Percentiles rank a stretch among this genome's conserved stretches.
Conservation (phyloP, 176 grass and related monocot species). For the Secale cereale region DNA sequence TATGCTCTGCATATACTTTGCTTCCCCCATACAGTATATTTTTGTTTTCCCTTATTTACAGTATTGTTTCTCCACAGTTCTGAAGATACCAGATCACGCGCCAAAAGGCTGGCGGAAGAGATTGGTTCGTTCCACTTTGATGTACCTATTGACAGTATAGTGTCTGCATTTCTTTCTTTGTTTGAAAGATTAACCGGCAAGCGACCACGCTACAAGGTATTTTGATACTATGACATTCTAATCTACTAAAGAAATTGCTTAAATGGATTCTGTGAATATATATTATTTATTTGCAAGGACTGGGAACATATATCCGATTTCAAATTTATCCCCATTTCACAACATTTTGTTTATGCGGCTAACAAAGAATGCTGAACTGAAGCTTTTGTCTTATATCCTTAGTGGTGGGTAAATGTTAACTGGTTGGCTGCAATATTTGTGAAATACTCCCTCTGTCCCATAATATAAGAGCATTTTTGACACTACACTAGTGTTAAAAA, state of each 20-base stretch:
- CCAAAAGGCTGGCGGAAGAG: constrained; percentile 74
- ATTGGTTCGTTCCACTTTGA: constrained; percentile 87
- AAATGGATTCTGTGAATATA: background rate
- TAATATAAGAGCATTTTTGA: no score
- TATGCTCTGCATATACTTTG: constrained; percentile 1
- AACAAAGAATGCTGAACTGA: background rate
- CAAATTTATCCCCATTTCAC: constrained; percentile 6
- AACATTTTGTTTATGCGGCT: background rate
- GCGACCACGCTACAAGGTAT: constrained; percentile 76
- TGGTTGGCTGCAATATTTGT: background rate
- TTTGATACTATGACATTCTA: background rate
- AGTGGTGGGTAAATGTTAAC: background rate
- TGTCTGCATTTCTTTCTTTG: constrained; percentile 85
- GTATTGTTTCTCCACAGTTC: constrained; percentile 54
- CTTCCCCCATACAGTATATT: background rate
- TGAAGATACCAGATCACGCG: constrained; percentile 83
- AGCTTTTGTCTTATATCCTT: background rate
- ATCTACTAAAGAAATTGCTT: constrained; percentile 6
- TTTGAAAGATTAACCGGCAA: constrained; percentile 81
- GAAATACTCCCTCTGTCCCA: no score
- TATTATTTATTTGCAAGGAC: background rate
- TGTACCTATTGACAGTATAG: constrained; percentile 78
- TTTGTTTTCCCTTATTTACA: constrained; percentile 22
- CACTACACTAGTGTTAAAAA: no score
- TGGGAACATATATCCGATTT: background rate